These are phyloP conservation scores for Heterobasidion irregulare DNA, from an alignment of 1,284 basidiomycete species.

Conservation along the genomic window DNA sequence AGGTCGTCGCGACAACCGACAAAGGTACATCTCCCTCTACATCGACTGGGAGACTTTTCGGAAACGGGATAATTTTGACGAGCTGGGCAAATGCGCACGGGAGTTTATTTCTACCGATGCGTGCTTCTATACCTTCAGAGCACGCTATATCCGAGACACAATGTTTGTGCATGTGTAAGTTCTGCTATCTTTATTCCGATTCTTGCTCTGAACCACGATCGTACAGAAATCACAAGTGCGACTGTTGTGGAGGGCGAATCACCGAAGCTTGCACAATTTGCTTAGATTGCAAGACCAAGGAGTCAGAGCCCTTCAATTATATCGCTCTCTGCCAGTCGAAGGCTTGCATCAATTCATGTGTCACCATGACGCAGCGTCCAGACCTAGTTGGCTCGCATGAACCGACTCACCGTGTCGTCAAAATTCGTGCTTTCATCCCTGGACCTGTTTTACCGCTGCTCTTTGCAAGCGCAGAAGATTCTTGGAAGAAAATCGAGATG, in stretches of 20 bases:
- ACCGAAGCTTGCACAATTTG: background rate
- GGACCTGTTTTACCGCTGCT: background rate
- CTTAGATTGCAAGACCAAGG: background rate
- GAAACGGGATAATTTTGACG: background rate
- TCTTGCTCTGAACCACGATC: background rate
- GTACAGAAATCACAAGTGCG: background rate
- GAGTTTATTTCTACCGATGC: background rate
- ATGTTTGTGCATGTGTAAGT: background rate
- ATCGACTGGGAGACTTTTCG: background rate
- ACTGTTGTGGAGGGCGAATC: background rate
- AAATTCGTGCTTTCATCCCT: background rate
- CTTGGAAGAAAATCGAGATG: background rate
- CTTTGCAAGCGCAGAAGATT: background rate
- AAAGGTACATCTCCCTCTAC: background rate
- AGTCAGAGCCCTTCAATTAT: background rate
- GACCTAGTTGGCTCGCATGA: background rate
- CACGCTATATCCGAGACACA: background rate
- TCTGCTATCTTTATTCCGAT: background rate
- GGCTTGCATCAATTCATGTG: background rate
- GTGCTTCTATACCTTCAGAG: background rate
- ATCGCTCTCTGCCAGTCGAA: background rate
- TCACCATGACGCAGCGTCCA: background rate
- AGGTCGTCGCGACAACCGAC: background rate
- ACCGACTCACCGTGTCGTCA: background rate
- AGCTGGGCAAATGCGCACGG: background rate